A percentile compares a stretch with the other conserved stretches of the same genome.
These are phyloP conservation scores for Leishmania major DNA, from an alignment of 208 protist species.

Conservation along the genomic window DNA sequence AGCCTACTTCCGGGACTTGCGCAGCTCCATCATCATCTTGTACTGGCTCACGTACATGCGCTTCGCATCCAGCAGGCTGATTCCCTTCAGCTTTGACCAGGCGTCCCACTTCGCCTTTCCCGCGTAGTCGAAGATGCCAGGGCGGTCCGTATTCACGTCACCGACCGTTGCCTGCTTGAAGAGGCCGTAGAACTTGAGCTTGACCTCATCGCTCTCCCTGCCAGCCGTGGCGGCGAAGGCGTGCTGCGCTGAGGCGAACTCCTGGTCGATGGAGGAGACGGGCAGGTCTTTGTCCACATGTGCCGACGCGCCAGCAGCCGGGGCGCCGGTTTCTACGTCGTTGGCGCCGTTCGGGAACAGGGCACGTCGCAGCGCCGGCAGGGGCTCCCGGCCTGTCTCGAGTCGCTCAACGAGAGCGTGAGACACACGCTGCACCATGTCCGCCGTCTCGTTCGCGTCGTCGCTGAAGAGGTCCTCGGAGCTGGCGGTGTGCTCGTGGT, in stretches of 20 bases:
- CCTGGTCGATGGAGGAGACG: slow-evolving; percentile 35
- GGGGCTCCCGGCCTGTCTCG: slow-evolving; percentile 52
- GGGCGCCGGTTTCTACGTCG: slow-evolving; percentile 12
- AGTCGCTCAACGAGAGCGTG: slow-evolving; percentile 44
- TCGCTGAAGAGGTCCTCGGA: slow-evolving; percentile 27
- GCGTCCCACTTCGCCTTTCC: slow-evolving; percentile 92
- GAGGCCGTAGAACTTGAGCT: slow-evolving; percentile 87
- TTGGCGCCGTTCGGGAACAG: slow-evolving; percentile 39
- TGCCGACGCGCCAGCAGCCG: slow-evolving; percentile 8
- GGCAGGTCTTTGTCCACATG: slow-evolving; percentile 24
- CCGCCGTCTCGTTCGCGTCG: slow-evolving; percentile 31
- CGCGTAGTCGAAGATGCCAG: slow-evolving; percentile 82
- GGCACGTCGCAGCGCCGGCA: slow-evolving; percentile 36
- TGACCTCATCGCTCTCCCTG: slow-evolving; percentile 57
- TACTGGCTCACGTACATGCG: slow-evolving; percentile 78
- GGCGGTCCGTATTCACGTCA: slow-evolving; percentile 70
- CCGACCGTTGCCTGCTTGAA: slow-evolving; percentile 90
- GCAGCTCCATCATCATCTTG: slow-evolving; percentile 46
- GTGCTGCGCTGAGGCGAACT: slow-evolving; percentile 63
- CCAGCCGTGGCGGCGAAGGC: slow-evolving; percentile 52
- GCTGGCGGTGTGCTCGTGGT: slow-evolving; percentile 6
- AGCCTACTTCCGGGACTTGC: neutral
- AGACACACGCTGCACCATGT: slow-evolving; percentile 41
- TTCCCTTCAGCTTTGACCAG: slow-evolving; percentile 87
- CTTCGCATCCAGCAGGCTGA: slow-evolving; percentile 83